Base-by-base conservation (phyloP, 2,329 filamentous ascomycete species). In the Scleromitrula shiraiana region DNA sequence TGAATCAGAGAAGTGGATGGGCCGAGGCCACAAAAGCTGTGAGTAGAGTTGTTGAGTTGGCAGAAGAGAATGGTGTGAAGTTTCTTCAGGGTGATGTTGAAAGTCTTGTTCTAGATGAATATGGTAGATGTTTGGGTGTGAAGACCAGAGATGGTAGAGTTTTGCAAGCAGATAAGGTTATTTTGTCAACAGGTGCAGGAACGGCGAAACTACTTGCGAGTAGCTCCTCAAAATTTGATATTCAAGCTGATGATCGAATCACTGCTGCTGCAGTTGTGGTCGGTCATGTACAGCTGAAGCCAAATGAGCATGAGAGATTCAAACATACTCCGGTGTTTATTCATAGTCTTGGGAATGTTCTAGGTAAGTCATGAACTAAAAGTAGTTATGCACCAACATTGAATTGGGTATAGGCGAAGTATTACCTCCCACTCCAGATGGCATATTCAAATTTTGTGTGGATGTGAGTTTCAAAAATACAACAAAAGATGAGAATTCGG, bases 391-490 rank as follows among this genome's bases (percentile, higher is more conserved):
- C 4, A 23, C 27, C 5, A 14, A 23, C 20, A 19, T 30, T 53
- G 20, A 50, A 26, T 9, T 9, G 32, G 37, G 5, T 22, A 27
- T 22, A 59, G 56, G 56, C 12, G 46, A 56, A 36, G 50, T 54
- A n/a, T 67, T 76, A 5, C 72, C 71, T 1, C 71, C 71, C 12
- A 73, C 73, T 7, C 54, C 61, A 3, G 65, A 73, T 26, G 71
- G 74, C 1, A 65, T 74, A 2, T 68, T 83, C 50, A 83, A 83
- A 60, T 79, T 80, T 65, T 81, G 78, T 50, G 78, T 77, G 57
- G 70, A 79, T 41, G 69, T 72, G 17, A 78, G 76, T 46, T 76
- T 82, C 57, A 76, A 70, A 33, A 80, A 81, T 58, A 74, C 69
- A 6, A 60, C 70, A 20, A 64, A 63, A 0, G 69, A 70, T 52